These are phyloP conservation scores for Oldenlandia corymbosa DNA, from an alignment of 257 asterid genomes.

Conservation along the genomic window DNA sequence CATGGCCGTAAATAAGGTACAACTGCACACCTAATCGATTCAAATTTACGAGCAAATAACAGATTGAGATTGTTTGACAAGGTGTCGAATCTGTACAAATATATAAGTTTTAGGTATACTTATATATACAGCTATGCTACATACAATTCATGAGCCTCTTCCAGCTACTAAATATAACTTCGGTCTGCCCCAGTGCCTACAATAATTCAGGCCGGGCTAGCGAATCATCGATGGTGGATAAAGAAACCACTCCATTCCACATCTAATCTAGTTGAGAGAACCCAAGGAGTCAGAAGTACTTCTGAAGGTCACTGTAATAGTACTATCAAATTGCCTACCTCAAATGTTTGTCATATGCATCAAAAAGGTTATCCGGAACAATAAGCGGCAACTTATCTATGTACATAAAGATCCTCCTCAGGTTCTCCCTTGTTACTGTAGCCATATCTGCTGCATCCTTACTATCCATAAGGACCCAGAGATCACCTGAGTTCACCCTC, in stretches of 20 bases:
- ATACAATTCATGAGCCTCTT: slow-evolving; percentile 29
- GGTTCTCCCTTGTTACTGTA: slow-evolving; percentile 68
- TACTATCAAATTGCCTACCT: slow-evolving; percentile 37
- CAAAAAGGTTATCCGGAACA: slow-evolving; percentile 71
- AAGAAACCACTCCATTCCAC: slow-evolving; percentile 19
- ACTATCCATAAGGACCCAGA: slow-evolving; percentile 79
- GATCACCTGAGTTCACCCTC: slow-evolving; percentile 77
- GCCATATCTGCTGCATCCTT: slow-evolving; percentile 66
- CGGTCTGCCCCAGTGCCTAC: slow-evolving; percentile 47
- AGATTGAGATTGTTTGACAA: neutral
- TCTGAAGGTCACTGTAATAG: slow-evolving; percentile 9
- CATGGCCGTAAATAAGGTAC: no score
- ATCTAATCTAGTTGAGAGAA: slow-evolving; percentile 24
- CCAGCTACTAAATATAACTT: slow-evolving; percentile 15
- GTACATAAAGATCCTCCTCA: slow-evolving; percentile 82
- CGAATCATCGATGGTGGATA: slow-evolving; percentile 24
- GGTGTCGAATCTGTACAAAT: slow-evolving; percentile 14
- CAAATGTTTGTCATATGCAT: slow-evolving; percentile 66
- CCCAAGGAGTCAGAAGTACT: slow-evolving; percentile 13
- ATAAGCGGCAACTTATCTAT: slow-evolving; percentile 79
- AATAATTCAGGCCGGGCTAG: slow-evolving; percentile 45
- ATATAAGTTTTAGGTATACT: neutral
- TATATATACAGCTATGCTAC: slow-evolving; percentile 12
- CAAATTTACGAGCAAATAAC: no score
- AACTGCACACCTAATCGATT: no score